Percentiles rank a stretch among this genome's conserved stretches.
Evolutionary conservation across 208 protist genomes (phyloP).

Genomic region (Acanthamoeba lenticulata): DNA sequence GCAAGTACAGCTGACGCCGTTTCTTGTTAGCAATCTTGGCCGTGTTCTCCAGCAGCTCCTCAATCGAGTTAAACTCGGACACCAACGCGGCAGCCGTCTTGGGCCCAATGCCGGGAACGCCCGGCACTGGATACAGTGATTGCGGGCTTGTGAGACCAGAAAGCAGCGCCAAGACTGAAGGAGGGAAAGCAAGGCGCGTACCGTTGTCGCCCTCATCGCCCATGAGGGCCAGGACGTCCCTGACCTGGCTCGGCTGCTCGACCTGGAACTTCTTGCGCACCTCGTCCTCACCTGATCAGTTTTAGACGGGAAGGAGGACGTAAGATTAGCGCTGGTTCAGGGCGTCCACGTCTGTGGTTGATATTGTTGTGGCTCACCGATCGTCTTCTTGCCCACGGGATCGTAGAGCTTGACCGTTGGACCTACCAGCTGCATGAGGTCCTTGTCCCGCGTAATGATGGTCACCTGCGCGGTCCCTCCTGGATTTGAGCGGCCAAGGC

Average conservation of each 20-base stretch:
- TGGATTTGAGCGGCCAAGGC: not conserved
- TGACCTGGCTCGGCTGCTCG: not conserved
- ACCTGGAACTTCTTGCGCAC: slow-evolving; percentile 45
- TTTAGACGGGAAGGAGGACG: not conserved
- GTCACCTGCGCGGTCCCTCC: not conserved
- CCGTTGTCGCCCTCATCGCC: slow-evolving; percentile 44
- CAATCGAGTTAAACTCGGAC: not conserved
- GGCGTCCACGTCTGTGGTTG: not conserved
- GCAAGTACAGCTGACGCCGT: not conserved
- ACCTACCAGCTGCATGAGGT: slow-evolving; percentile 26
- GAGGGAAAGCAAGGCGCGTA: not conserved
- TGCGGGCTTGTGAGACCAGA: not conserved
- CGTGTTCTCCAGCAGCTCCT: not conserved
- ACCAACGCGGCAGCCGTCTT: slow-evolving; percentile 42
- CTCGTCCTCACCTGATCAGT: not conserved
- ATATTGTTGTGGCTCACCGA: not conserved
- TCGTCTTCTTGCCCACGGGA: not conserved
- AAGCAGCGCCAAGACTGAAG: not conserved
- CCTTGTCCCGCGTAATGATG: slow-evolving; percentile 24
- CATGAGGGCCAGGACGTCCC: slow-evolving; percentile 33
- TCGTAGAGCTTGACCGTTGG: slow-evolving; percentile 9
- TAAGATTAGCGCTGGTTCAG: not conserved
- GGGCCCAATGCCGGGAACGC: slow-evolving; percentile 39
- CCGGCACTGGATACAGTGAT: not conserved
- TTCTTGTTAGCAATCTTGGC: not conserved